Percentiles rank a stretch among this genome's conserved stretches.
Conservation (phyloP, 2,329 filamentous ascomycete species). For the Pyrenophora teres region DNA sequence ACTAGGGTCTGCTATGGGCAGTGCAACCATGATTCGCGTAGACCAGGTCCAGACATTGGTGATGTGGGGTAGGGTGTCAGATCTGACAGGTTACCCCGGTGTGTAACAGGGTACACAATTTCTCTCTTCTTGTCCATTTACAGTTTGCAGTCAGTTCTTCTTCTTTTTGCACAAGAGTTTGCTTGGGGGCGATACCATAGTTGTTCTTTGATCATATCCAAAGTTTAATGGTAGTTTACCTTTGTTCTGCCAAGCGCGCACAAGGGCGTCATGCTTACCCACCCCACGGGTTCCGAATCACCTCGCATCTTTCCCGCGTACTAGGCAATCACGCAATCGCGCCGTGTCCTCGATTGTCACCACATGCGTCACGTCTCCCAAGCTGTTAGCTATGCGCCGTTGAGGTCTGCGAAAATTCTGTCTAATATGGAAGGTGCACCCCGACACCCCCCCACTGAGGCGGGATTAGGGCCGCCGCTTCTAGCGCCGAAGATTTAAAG, state of each 20-base stretch:
- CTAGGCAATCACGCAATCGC: conserved; percentile 18
- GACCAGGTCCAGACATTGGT: conserved; percentile 12
- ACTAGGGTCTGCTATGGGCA: conserved; percentile 26
- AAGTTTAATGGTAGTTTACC: conserved; percentile 1
- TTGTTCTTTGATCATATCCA: conserved; percentile 2
- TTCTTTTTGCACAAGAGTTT: background rate
- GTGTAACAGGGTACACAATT: conserved; percentile 1
- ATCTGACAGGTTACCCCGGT: conserved; percentile 5
- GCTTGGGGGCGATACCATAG: conserved; percentile 19
- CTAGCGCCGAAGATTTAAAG: conserved; percentile 35
- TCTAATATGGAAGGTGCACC: conserved; percentile 32
- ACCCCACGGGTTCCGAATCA: conserved; percentile 26
- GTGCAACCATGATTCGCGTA: conserved; percentile 9
- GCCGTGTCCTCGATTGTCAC: background rate
- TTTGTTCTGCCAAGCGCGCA: conserved; percentile 5
- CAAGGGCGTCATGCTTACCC: conserved; percentile 7
- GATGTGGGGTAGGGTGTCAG: conserved; percentile 18
- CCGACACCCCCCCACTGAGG: conserved; percentile 21
- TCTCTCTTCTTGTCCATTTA: background rate
- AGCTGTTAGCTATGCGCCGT: conserved; percentile 13
- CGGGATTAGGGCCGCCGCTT: conserved; percentile 28
- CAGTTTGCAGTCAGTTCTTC: background rate
- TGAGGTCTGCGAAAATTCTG: conserved; percentile 13
- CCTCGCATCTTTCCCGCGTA: conserved; percentile 12
- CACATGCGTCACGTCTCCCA: conserved; percentile 6